Evolutionary conservation across 768 basidiomycete genomes (phyloP), one percentile per base, ranked within the genome.

Genomic region (Lentinula edodes): DNA sequence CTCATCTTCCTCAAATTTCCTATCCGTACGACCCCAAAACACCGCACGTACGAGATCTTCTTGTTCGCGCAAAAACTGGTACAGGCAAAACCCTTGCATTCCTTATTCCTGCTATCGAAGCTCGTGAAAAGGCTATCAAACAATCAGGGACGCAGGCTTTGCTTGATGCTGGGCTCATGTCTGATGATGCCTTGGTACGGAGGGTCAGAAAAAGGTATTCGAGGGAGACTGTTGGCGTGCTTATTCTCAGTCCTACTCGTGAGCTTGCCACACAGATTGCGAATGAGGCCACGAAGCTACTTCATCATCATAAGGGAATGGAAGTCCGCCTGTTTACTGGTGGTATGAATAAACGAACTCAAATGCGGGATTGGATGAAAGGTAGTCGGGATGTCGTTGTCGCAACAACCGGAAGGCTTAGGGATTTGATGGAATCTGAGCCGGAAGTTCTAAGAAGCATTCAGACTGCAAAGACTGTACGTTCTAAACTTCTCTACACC

Each of bases 261-360:
- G 95, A 98, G 69, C 76, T 93, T 48, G 95, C 95, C 5, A 87
- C 88, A 0, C 93, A 95, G 72, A 96, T 95, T 63, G 93, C 93
- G 23, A 84, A 82, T 20, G 93, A 96, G 69, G 93, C 93, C 1
- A 68, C 81, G 32, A 84, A 83, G 65, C 74, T 95, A 20, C 81
- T 85, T 0, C 68, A 74, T 1, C 81, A 88, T 69, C 84, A 91
- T 65, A 69, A 73, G 2, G 83, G 81, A 28, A 83, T 93, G 64
- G 80, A 87, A 60, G 89, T 93, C 34, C 80, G 83, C 62, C 73
- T 95, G 13, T 80, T 96, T 50, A 84, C 89, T 53, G 95, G 95
- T 10, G 95, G 95, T 9, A 76, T 80, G 46, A 84, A 80, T 71
- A 90, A 87, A 71, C 58, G 76, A 1, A 65, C 63, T 35, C 95